Percentiles rank a stretch among this genome's conserved stretches.
Evolutionary conservation across 2,329 filamentous ascomycete species (phyloP).

Genomic region (Phyllosticta capitalensis): DNA sequence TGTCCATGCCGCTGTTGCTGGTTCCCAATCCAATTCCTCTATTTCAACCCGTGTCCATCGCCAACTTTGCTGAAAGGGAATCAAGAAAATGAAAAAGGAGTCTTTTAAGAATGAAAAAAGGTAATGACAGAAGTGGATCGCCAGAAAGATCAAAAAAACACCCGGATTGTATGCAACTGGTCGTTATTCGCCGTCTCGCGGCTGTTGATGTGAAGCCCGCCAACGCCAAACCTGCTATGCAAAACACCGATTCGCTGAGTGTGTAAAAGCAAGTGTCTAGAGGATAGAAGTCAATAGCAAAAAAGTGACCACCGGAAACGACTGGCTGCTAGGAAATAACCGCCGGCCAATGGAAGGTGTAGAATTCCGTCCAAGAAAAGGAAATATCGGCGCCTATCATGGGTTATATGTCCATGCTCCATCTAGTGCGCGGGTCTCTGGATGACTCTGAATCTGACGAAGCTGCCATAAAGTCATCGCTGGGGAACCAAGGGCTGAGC

Average conservation of each 20-base stretch:
- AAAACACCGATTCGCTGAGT: conserved; percentile 1
- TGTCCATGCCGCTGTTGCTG: too few relatives aligned
- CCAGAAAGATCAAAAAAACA: background rate
- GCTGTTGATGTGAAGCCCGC: background rate
- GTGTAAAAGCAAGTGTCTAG: background rate
- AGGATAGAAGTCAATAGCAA: background rate
- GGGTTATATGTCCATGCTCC: conserved; percentile 34
- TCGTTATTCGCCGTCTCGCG: conserved; percentile 10
- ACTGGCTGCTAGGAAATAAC: conserved; percentile 1
- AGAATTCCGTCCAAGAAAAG: background rate
- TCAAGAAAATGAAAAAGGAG: background rate
- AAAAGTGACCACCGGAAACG: background rate
- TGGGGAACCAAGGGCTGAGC: conserved; percentile 11
- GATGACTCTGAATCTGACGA: conserved; percentile 21
- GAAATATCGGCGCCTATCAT: background rate
- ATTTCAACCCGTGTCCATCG: background rate
- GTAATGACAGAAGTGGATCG: background rate
- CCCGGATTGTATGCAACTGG: conserved; percentile 8
- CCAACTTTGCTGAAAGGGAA: background rate
- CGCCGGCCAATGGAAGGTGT: background rate
- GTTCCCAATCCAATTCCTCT: background rate
- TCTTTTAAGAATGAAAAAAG: conserved; percentile 4
- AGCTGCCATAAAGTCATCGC: conserved; percentile 15
- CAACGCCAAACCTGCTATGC: conserved; percentile 11
- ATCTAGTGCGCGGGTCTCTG: conserved; percentile 28